A percentile compares a stretch with the other conserved stretches of the same genome.
These are phyloP conservation scores for Schizopora paradoxa DNA, from an alignment of 1,284 basidiomycete genomes.

Conservation along the genomic window DNA sequence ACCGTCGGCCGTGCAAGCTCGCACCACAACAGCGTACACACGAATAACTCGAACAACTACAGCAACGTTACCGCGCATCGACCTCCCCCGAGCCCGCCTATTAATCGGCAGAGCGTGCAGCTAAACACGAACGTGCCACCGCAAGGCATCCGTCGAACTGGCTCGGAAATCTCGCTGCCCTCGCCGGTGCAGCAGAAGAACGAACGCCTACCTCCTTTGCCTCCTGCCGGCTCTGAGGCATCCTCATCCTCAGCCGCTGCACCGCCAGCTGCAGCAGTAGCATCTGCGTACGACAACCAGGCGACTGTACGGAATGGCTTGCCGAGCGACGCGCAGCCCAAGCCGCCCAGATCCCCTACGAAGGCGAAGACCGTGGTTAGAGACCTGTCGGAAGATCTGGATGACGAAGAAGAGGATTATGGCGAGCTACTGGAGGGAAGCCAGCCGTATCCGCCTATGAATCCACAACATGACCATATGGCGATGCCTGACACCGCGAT, in stretches of 20 bases:
- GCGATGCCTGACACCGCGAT: slow-evolving; percentile 83
- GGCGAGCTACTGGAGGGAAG: slow-evolving; percentile 12
- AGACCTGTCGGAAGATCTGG: slow-evolving; percentile 57
- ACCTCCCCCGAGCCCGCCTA: slow-evolving; percentile 32
- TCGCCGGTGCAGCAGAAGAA: slow-evolving; percentile 47
- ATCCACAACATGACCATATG: slow-evolving; percentile 36
- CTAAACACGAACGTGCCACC: slow-evolving; percentile 26
- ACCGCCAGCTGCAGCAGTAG: slow-evolving; percentile 35
- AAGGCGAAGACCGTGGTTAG: slow-evolving; percentile 32
- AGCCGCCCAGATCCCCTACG: slow-evolving; percentile 4
- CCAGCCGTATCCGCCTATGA: slow-evolving; percentile 20
- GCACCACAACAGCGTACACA: too few species aligned
- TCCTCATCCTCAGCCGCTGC: slow-evolving; percentile 24
- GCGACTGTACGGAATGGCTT: slow-evolving; percentile 57
- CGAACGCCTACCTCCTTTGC: slow-evolving; percentile 53
- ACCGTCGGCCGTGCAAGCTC: slow-evolving; percentile 58
- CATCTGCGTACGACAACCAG: slow-evolving; percentile 42
- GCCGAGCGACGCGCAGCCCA: slow-evolving; percentile 27
- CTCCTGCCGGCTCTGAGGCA: slow-evolving; percentile 29
- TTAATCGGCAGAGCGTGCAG: slow-evolving; percentile 32
- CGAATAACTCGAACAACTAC: slow-evolving; percentile 72
- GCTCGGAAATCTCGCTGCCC: slow-evolving; percentile 24
- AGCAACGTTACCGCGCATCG: slow-evolving; percentile 32
- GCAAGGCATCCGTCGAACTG: slow-evolving; percentile 18
- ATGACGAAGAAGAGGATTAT: slow-evolving; percentile 49